Conservation (phyloP, 129 eudicot genomes). For the Arctium minus region DNA sequence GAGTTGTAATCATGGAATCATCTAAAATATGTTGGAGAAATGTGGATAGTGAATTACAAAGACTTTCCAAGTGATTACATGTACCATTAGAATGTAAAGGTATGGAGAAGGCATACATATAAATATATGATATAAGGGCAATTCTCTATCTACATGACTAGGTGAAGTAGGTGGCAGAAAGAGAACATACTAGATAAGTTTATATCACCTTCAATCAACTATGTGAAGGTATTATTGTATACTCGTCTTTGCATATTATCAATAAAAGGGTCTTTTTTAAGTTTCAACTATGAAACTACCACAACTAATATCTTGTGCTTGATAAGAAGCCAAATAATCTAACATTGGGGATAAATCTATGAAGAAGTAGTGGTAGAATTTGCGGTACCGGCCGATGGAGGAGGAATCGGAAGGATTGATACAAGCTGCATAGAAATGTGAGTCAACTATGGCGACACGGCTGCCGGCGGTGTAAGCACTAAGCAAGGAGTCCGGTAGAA, state of each 20-base stretch:
- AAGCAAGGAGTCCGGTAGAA: constrained; percentile 38
- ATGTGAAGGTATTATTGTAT: no score
- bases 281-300: neutral
- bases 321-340: neutral
- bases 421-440: constrained; percentile 38
- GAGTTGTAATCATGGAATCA: no score
- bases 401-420: constrained; percentile 32
- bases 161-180: no score
- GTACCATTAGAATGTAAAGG: no score
- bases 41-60: no score
- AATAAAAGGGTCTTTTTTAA: neutral
- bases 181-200: no score
- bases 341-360: neutral
- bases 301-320: neutral
- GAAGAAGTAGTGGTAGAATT: constrained; percentile 14
- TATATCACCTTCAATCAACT: no score
- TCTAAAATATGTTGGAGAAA: no score
- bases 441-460: constrained; percentile 27
- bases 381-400: constrained; percentile 14
- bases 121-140: no score
- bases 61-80: no score
- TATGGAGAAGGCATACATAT: no score
- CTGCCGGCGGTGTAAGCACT: constrained; percentile 32
- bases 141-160: no score
- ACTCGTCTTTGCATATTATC: neutral